Evolutionary conservation across 148 eudicot genomes (phyloP).

Genomic region (Rhododendron ovatum): DNA sequence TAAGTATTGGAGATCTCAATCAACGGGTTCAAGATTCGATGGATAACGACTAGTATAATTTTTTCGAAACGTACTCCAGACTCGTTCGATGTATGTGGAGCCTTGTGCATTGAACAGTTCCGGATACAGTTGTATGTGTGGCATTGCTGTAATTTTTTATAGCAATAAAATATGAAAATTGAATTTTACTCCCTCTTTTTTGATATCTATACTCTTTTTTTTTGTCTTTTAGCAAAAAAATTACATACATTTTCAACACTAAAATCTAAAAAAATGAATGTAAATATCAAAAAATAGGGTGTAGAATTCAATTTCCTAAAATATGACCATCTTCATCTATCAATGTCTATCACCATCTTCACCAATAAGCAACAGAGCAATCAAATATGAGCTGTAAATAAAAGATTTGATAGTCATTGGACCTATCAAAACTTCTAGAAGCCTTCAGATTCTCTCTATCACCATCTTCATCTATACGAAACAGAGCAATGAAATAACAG

Average conservation of each 20-base stretch:
- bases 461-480: not conserved
- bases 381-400: not conserved
- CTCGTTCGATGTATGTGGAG: not conserved
- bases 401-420: no score
- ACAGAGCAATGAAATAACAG: not conserved
- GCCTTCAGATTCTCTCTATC: no score
- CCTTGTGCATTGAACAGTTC: not conserved
- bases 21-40: not conserved
- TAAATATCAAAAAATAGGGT: no score
- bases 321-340: not conserved
- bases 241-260: no score
- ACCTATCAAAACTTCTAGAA: no score
- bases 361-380: not conserved
- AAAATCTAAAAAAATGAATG: no score
- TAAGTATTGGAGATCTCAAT: conserved; percentile 61
- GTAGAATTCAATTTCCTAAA: not conserved
- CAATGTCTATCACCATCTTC: not conserved
- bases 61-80: not conserved
- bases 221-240: no score
- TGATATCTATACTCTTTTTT: no score
- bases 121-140: not conserved
- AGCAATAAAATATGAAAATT: not conserved
- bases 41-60: not conserved
- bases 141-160: not conserved
- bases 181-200: no score